These are phyloP conservation scores for Triangularia verruculosa DNA, from an alignment of 2,329 filamentous ascomycete species.

Conservation along the genomic window DNA sequence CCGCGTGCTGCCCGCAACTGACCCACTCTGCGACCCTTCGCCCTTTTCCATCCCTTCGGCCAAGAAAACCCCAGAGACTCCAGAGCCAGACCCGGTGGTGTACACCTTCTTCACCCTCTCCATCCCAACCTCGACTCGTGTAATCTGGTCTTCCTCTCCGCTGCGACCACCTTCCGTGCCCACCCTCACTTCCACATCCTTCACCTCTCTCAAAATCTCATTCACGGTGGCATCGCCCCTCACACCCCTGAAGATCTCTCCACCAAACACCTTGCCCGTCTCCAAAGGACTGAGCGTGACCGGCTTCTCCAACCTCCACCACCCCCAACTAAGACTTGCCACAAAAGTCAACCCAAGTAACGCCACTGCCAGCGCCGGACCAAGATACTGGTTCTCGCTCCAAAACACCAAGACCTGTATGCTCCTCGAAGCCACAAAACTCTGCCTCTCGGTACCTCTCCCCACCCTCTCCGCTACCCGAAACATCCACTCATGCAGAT, in stretches of 20 bases:
- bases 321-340: constrained; percentile 13
- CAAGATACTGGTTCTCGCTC: constrained; percentile 13
- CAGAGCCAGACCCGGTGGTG: not conserved
- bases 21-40: not conserved
- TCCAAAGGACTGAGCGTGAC: constrained; percentile 20
- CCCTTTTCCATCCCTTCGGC: not conserved
- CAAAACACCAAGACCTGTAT: constrained; percentile 5
- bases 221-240: constrained; percentile 11
- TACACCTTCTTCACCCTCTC: not conserved
- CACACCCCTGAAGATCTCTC: not conserved
- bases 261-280: constrained; percentile 14
- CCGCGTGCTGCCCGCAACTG: not conserved
- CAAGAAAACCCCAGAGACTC: not conserved
- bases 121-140: not conserved
- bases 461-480: constrained; percentile 10
- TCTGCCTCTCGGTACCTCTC: constrained; percentile 10
- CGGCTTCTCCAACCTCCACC: constrained; percentile 13
- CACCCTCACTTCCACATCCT: constrained; percentile 5
- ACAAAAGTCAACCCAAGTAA: constrained; percentile 5
- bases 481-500: constrained; percentile 18
- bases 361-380: constrained; percentile 5
- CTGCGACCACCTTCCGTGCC: not conserved
- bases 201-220: constrained; percentile 13
- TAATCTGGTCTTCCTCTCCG: not conserved
- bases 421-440: not conserved